Conservation (phyloP, 2,329 filamentous ascomycete genomes). For the Hypomyces perniciosus region DNA sequence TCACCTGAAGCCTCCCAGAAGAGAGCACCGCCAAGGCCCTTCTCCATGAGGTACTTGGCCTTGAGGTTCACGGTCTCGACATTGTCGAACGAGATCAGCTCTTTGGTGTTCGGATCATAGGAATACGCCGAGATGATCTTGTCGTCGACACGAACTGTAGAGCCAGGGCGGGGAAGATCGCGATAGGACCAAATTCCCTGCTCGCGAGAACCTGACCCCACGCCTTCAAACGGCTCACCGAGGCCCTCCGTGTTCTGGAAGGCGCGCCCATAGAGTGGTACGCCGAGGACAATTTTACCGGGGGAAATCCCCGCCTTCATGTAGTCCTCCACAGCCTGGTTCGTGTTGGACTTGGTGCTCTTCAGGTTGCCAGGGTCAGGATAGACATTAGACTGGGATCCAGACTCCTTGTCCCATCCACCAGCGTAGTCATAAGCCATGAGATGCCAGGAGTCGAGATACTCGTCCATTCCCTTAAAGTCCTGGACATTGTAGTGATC, state of each 20-base stretch:
- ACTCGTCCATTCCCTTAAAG: constrained; percentile 47
- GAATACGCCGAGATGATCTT: constrained; percentile 62
- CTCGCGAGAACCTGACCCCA: constrained; percentile 54
- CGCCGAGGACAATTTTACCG: constrained; percentile 65
- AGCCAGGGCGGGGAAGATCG: constrained; percentile 57
- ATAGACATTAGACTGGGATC: constrained; percentile 67
- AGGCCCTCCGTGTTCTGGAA: constrained; percentile 64
- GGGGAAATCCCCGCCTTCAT: constrained; percentile 50
- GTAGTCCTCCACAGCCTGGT: constrained; percentile 52
- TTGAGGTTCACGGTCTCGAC: constrained; percentile 54
- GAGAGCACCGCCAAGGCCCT: constrained; percentile 66
- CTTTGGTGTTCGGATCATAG: constrained; percentile 53
- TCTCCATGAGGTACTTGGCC: constrained; percentile 53
- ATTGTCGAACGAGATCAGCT: constrained; percentile 67
- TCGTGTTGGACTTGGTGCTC: constrained; percentile 63
- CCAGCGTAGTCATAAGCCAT: constrained; percentile 71
- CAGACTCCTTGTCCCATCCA: constrained; percentile 55
- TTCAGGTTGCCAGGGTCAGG: constrained; percentile 42
- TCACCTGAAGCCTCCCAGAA: constrained; percentile 82
- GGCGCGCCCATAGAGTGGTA: constrained; percentile 74
- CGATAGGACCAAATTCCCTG: constrained; percentile 68
- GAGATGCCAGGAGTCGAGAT: constrained; percentile 53
- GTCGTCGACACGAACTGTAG: constrained; percentile 50
- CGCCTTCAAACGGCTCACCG: constrained; percentile 56
- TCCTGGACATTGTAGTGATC: constrained; percentile 45